Conservation (phyloP, 2,329 filamentous ascomycete genomes). For the Diaporthe velutina region DNA sequence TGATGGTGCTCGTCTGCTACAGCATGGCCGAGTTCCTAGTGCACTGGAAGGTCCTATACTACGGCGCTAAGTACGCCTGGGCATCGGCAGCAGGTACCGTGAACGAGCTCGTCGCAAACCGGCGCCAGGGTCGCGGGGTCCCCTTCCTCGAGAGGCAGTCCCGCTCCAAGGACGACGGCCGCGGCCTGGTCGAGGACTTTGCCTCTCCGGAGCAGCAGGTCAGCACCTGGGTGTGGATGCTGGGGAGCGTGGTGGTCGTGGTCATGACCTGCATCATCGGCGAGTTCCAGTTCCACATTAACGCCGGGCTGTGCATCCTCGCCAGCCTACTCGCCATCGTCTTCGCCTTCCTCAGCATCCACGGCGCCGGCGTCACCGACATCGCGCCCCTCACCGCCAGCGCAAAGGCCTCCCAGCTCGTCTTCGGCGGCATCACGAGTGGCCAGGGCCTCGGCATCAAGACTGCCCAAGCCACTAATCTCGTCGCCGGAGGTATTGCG, state of each 20-base stretch:
- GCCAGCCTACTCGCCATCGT: conserved; percentile 69
- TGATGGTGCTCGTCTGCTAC: conserved; percentile 56
- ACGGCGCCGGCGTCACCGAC: conserved; percentile 70
- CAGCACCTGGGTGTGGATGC: conserved; percentile 65
- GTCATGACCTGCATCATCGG: conserved; percentile 64
- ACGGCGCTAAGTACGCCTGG: conserved; percentile 58
- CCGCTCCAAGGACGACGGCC: conserved; percentile 43
- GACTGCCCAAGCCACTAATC: conserved; percentile 73
- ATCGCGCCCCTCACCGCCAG: conserved; percentile 75
- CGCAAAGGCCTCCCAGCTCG: conserved; percentile 76
- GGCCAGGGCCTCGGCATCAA: conserved; percentile 62
- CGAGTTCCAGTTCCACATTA: conserved; percentile 66
- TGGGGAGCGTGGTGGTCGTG: conserved; percentile 62
- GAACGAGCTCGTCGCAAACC: conserved; percentile 52
- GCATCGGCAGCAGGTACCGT: conserved; percentile 56
- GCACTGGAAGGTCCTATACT: conserved; percentile 55
- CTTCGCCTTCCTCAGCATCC: conserved; percentile 72
- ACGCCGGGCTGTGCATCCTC: conserved; percentile 68
- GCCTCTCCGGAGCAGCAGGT: conserved; percentile 61
- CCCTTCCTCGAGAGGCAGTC: conserved; percentile 18
- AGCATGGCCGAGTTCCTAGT: conserved; percentile 55
- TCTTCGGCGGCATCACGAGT: conserved; percentile 74
- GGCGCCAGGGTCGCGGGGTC: conserved; percentile 27
- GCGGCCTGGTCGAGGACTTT: conserved; percentile 52
- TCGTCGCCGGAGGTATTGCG: conserved; percentile 72